Conservation (phyloP, 2,329 filamentous ascomycete species). For the Stagonosporopsis cucurbitacearum region DNA sequence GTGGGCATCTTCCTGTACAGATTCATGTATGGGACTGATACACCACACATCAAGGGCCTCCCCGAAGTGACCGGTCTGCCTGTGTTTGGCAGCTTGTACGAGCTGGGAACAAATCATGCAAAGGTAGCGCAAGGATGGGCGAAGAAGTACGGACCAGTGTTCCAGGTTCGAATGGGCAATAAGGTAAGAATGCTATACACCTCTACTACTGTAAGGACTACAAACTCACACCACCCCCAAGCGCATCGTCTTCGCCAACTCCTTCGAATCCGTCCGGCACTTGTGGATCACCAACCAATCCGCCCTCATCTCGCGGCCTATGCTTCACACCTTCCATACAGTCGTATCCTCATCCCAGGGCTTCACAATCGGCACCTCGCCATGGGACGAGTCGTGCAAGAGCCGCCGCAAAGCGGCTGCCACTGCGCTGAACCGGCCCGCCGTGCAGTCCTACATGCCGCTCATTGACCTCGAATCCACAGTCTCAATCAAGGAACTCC, state of each 20-base stretch:
- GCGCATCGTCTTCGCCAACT: constrained; percentile 79
- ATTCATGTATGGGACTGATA: constrained; percentile 55
- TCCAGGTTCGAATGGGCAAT: constrained; percentile 67
- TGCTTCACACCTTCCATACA: constrained; percentile 78
- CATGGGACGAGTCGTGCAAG: constrained; percentile 84
- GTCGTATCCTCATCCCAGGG: constrained; percentile 58
- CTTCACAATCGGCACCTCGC: constrained; percentile 73
- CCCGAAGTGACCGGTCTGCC: constrained; percentile 57
- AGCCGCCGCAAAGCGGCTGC: constrained; percentile 77
- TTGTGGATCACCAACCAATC: constrained; percentile 83
- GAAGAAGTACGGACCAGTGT: constrained; percentile 58
- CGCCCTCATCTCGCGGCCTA: constrained; percentile 77
- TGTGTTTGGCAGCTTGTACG: constrained; percentile 55
- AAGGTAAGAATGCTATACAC: constrained; percentile 55
- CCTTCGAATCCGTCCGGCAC: constrained; percentile 74
- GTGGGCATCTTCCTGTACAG: constrained; percentile 50
- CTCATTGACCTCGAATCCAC: constrained; percentile 80
- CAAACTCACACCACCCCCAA: constrained; percentile 36
- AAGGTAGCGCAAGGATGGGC: constrained; percentile 55
- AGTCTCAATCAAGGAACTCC: constrained; percentile 74
- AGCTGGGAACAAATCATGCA: constrained; percentile 56
- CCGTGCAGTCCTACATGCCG: constrained; percentile 80
- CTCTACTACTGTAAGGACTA: neutral
- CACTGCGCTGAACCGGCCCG: constrained; percentile 77
- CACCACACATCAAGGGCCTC: constrained; percentile 57